Evolutionary conservation across 768 basidiomycete species (phyloP).

Genomic region (Roridomyces roridus): DNA sequence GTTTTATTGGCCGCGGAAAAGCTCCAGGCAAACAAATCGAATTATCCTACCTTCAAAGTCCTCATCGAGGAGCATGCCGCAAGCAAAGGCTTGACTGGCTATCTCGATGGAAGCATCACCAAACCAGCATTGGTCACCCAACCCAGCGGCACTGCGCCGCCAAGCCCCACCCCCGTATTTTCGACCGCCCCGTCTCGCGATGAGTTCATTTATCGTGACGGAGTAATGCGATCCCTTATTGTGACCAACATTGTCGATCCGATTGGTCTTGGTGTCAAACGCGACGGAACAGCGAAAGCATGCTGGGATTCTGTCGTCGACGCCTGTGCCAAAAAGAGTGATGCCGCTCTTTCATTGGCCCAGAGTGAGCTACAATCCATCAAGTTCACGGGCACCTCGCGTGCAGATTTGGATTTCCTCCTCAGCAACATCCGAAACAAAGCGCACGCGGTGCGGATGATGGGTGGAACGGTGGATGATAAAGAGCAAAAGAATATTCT

Average conservation of each 20-base stretch:
- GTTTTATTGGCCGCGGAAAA: slow-evolving; percentile 6
- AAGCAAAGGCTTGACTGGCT: slow-evolving; percentile 4
- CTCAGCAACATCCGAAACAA: no score
- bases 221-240: slow-evolving; percentile 1
- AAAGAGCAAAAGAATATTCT: no score
- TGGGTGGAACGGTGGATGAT: no score
- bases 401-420: slow-evolving; percentile 11
- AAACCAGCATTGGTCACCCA: neutral
- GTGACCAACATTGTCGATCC: slow-evolving; percentile 7
- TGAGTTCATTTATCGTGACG: slow-evolving; percentile 9
- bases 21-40: slow-evolving; percentile 8
- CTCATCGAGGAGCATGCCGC: slow-evolving; percentile 9
- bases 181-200: slow-evolving; percentile 10
- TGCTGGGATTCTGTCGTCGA: slow-evolving; percentile 7
- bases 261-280: slow-evolving; percentile 9
- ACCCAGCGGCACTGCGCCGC: neutral
- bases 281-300: slow-evolving; percentile 3
- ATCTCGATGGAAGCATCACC: slow-evolving; percentile 7
- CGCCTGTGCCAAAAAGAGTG: no score
- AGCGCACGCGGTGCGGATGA: no score
- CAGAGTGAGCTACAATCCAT: slow-evolving; percentile 4
- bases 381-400: neutral
- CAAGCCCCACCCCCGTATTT: slow-evolving; percentile 4
- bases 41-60: slow-evolving; percentile 7
- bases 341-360: slow-evolving; percentile 9